Percentiles rank a stretch among this genome's conserved stretches.
phyloP scores from a whole-genome alignment of 2,329 filamentous ascomycete genomes.

The Hymenoscyphus salicellus region DNA sequence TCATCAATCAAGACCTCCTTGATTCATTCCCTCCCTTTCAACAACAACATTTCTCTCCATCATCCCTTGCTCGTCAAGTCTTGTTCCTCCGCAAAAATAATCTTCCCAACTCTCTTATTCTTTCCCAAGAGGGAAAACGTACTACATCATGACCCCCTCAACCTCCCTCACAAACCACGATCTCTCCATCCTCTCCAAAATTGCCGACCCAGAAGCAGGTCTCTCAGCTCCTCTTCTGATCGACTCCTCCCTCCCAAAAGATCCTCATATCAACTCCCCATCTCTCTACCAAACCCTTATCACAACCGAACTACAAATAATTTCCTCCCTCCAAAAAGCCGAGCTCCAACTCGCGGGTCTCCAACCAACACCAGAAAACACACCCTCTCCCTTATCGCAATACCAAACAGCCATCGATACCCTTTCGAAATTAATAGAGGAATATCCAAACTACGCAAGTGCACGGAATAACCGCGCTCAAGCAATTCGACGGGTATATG shows the following conservation, averaged over 20 bases:
- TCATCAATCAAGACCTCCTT: background rate
- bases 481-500: constrained; percentile 58
- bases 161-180: constrained; percentile 56
- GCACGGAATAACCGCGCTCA: constrained; percentile 74
- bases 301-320: constrained; percentile 51
- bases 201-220: constrained; percentile 64
- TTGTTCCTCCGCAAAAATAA: background rate
- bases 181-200: constrained; percentile 61
- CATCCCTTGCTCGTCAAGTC: background rate
- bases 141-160: background rate
- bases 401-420: constrained; percentile 49
- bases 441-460: constrained; percentile 65
- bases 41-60: background rate
- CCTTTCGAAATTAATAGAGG: constrained; percentile 55
- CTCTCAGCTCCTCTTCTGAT: constrained; percentile 53
- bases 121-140: background rate
- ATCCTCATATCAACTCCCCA: constrained; percentile 54
- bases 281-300: constrained; percentile 51
- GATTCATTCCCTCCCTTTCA: background rate
- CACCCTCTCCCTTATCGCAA: constrained; percentile 40
- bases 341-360: constrained; percentile 51
- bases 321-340: constrained; percentile 52
- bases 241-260: constrained; percentile 49
- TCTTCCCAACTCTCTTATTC: background rate
- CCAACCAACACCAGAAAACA: constrained; percentile 18